Percentiles rank a stretch among this genome's conserved stretches.
phyloP scores from a whole-genome alignment of 1,139 yeast genomes.

The Zygosaccharomyces sapae region DNA sequence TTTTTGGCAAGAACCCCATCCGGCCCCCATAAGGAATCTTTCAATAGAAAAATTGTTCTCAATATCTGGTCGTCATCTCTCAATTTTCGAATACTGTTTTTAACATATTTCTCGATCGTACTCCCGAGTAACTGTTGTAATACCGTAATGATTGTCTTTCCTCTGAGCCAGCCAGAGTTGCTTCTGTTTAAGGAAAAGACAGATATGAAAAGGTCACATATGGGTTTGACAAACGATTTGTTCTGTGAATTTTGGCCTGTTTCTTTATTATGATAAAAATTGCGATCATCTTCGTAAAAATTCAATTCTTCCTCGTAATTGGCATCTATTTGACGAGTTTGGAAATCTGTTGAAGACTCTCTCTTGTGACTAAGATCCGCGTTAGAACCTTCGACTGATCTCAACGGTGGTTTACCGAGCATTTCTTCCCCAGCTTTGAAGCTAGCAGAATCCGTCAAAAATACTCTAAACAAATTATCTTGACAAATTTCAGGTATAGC shows the following conservation, averaged over 20 bases:
- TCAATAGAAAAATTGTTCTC: slow-evolving; percentile 43
- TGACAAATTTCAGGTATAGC: slow-evolving; percentile 66
- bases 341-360: slow-evolving; percentile 5
- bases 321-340: slow-evolving; percentile 9
- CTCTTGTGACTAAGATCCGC: slow-evolving; percentile 1
- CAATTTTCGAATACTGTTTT: slow-evolving; percentile 44
- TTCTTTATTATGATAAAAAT: slow-evolving; percentile 18
- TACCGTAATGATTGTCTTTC: slow-evolving; percentile 75
- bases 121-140: slow-evolving; percentile 86
- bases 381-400: slow-evolving; percentile 4
- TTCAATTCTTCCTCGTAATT: slow-evolving; percentile 30
- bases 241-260: slow-evolving; percentile 19
- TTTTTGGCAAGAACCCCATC: slow-evolving; percentile 24
- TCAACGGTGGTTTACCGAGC: neutral
- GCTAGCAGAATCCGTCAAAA: slow-evolving; percentile 60
- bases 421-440: slow-evolving; percentile 6
- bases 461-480: slow-evolving; percentile 66
- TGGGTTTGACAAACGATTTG: slow-evolving; percentile 67
- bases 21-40: slow-evolving; percentile 54
- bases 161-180: slow-evolving; percentile 69
- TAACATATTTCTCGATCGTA: slow-evolving; percentile 71
- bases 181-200: slow-evolving; percentile 65
- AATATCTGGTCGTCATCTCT: slow-evolving; percentile 50
- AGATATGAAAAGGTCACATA: slow-evolving; percentile 69
- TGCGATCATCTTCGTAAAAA: slow-evolving; percentile 23